Percentiles rank a stretch among this genome's conserved stretches.
These are phyloP conservation scores for Suillus discolor DNA, from an alignment of 768 basidiomycete species.

Conservation along the genomic window DNA sequence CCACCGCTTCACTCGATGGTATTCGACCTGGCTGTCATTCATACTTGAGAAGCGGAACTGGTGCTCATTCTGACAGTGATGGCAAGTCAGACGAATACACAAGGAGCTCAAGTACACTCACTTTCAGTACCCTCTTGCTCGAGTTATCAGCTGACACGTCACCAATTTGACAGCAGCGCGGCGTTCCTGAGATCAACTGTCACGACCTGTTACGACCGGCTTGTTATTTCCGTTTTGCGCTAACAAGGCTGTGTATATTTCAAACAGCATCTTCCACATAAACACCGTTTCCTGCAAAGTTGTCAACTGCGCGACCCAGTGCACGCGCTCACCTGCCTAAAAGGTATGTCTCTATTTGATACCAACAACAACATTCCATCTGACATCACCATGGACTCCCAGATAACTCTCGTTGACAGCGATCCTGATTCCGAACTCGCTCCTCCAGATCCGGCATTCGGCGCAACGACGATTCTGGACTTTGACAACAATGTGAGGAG, in stretches of 20 bases:
- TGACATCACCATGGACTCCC: neutral
- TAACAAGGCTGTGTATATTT: neutral
- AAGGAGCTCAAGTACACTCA: neutral
- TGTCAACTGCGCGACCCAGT: neutral
- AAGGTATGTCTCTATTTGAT: neutral
- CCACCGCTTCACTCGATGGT: neutral
- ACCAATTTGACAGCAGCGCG: neutral
- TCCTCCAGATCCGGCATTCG: neutral
- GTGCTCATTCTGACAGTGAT: neutral
- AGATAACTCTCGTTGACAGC: neutral
- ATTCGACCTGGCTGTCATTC: neutral
- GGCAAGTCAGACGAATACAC: neutral
- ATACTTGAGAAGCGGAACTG: neutral
- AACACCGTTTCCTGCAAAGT: neutral
- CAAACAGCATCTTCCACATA: neutral
- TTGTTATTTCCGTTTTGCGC: neutral
- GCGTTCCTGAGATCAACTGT: neutral
- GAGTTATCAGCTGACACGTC: neutral
- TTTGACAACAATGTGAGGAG: conserved; percentile 7
- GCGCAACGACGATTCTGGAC: conserved; percentile 6
- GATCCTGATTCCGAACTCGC: neutral
- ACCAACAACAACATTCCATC: neutral
- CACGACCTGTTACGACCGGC: neutral
- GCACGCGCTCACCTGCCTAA: no score
- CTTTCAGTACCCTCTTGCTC: neutral